A percentile compares a stretch with the other conserved stretches of the same genome.
Conservation (phyloP, 1,284 basidiomycete species). For the Exsudoporus floridanus region DNA sequence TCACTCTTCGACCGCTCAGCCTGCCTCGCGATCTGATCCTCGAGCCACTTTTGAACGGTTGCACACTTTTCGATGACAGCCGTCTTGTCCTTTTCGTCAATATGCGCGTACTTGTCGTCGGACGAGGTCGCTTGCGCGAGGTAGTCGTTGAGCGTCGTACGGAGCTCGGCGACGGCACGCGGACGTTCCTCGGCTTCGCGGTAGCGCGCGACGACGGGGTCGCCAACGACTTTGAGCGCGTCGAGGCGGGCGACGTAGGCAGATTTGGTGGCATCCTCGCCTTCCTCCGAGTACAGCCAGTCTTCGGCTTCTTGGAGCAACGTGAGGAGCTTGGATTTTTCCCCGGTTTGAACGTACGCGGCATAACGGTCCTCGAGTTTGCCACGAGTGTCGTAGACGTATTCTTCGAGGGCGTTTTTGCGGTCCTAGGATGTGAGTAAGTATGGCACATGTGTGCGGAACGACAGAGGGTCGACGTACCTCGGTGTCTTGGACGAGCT, state of each 20-base stretch:
- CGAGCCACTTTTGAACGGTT: slow-evolving; percentile 89
- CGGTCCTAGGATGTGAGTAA: slow-evolving; percentile 59
- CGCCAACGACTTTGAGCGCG: slow-evolving; percentile 77
- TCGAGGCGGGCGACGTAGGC: slow-evolving; percentile 82
- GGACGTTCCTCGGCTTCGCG: slow-evolving; percentile 80
- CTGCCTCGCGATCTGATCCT: slow-evolving; percentile 85
- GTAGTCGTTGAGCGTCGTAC: slow-evolving; percentile 85
- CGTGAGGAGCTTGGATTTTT: slow-evolving; percentile 75
- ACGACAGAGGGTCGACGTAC: slow-evolving; percentile 41
- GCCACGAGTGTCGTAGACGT: slow-evolving; percentile 90
- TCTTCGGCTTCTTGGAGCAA: slow-evolving; percentile 81
- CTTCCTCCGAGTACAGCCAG: slow-evolving; percentile 95
- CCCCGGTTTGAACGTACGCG: slow-evolving; percentile 65
- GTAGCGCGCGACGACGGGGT: slow-evolving; percentile 81
- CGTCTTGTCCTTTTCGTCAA: slow-evolving; percentile 85
- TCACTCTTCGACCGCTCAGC: slow-evolving; percentile 83
- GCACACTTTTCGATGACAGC: slow-evolving; percentile 78
- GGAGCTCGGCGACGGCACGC: slow-evolving; percentile 67
- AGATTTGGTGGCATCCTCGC: slow-evolving; percentile 92
- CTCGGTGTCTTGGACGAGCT: slow-evolving; percentile 94
- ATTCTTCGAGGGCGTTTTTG: slow-evolving; percentile 97
- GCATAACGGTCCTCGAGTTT: slow-evolving; percentile 89
- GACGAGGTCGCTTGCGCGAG: slow-evolving; percentile 74
- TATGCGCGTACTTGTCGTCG: slow-evolving; percentile 86
- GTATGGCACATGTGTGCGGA: background rate